Evolutionary conservation across 345 rosid genomes (phyloP), one percentile per base, ranked within the genome.

Genomic region (Linum usitatissimum): DNA sequence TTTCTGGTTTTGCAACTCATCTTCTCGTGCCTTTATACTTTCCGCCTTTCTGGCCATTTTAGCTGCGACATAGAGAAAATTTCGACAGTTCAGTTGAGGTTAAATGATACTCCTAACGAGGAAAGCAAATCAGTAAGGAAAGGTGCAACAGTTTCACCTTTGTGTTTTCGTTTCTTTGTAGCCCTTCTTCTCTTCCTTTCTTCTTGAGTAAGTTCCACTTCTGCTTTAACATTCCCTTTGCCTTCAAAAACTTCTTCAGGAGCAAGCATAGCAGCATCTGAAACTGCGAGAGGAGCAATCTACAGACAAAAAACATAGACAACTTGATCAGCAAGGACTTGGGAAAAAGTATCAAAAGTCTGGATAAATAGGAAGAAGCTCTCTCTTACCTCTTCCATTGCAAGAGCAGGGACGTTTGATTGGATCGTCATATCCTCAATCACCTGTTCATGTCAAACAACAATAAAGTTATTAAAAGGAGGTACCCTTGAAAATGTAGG

Each of bases 111-210:
- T 23, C 28, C 28, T 23, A 23, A 23, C 51, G 15, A 45, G 3
- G 51, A 5, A 3, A 13, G 17, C 17, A 45, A 10, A 45, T 3
- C 51, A 45, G 38, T 17, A 31, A 31, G 12, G 17, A 12, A 60
- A 17, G 18, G 23, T 19, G 14, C 10, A 10, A 58, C n/a, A 31
- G 21, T 57, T 80, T 73, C 77, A 84, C 97, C 95, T 75, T 86
- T 90, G 59, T 77, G 74, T 77, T 79, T 90, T 62, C 95, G 83
- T 76, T 93, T 93, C 90, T 93, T 93, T 70, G 80, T 87, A 66
- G 99, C 99, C 80, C 99, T 90, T 80, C 99, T 84, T 67, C 90
- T 93, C 79, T 83, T 93, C 81, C 89, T 84, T 53, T 93, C 97
- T 57, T 71, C 87, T 73, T 82, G 82, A 0, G 95, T 90, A 18